Evolutionary conservation across 257 asterid species (phyloP).

Genomic region (Handroanthus guayacan): DNA sequence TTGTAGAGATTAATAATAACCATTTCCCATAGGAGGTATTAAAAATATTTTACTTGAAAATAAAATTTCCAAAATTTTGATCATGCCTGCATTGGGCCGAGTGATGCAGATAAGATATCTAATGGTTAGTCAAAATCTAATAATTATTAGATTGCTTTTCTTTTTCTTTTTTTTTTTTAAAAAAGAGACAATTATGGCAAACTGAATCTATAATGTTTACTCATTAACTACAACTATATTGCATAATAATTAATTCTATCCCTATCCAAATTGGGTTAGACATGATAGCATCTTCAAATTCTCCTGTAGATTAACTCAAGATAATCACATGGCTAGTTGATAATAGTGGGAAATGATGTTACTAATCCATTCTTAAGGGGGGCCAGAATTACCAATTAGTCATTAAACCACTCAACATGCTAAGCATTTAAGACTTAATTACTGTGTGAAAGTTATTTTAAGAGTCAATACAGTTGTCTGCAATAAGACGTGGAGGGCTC

Average conservation of each 20-base stretch:
- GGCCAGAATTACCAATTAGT: neutral
- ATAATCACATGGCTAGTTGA: slow-evolving; percentile 29
- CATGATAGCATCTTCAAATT: slow-evolving; percentile 21
- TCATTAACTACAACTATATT: neutral
- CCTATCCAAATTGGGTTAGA: slow-evolving; percentile 23
- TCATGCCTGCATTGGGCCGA: no score
- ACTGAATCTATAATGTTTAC: neutral
- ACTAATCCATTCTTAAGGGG: slow-evolving; percentile 8
- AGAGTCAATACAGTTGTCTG: slow-evolving; percentile 17
- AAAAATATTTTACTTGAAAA: no score
- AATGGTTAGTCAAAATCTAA: no score
- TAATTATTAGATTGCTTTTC: no score
- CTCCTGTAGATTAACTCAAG: neutral
- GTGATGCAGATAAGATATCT: no score
- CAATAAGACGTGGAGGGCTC: neutral
- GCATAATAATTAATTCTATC: slow-evolving; percentile 16
- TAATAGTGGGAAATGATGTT: slow-evolving; percentile 7
- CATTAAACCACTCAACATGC: neutral
- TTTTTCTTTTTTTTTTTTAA: no score
- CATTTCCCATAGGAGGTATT: no score
- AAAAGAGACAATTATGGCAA: no score
- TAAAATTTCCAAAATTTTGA: no score
- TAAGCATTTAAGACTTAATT: slow-evolving; percentile 5
- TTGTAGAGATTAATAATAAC: no score
- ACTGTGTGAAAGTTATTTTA: neutral